A percentile compares a stretch with the other conserved stretches of the same genome.
These are phyloP conservation scores for Trichophyton mentagrophytes DNA, from an alignment of 2,329 filamentous ascomycete genomes.

Conservation along the genomic window DNA sequence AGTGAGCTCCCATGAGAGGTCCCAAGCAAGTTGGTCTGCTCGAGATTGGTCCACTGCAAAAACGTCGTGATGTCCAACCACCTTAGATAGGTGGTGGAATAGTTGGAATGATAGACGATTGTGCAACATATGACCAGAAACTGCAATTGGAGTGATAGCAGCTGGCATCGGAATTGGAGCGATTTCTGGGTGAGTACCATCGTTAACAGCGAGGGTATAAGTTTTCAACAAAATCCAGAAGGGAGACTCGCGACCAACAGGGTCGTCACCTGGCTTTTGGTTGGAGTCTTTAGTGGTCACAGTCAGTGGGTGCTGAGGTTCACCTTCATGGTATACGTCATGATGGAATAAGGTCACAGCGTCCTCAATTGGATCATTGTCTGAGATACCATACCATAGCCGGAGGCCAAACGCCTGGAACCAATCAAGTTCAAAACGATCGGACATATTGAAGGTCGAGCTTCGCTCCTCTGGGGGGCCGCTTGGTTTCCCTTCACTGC, in stretches of 20 bases:
- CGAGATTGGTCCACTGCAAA: constrained; percentile 45
- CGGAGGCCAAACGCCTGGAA: constrained; percentile 82
- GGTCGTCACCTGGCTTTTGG: constrained; percentile 49
- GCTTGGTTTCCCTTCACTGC: constrained; percentile 60
- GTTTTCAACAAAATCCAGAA: constrained; percentile 79
- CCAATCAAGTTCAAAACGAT: constrained; percentile 81
- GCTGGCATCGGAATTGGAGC: constrained; percentile 45
- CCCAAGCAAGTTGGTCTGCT: constrained; percentile 52
- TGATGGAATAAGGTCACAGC: constrained; percentile 62
- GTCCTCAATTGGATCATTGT: constrained; percentile 54
- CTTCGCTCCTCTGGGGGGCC: constrained; percentile 67
- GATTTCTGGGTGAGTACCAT: constrained; percentile 22
- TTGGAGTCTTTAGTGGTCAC: constrained; percentile 52
- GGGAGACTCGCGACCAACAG: constrained; percentile 52
- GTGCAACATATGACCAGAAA: constrained; percentile 61
- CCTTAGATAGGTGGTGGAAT: constrained; percentile 48
- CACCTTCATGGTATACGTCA: constrained; percentile 58
- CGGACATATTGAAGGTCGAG: constrained; percentile 66
- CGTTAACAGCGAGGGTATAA: constrained; percentile 43
- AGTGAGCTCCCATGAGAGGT: constrained; percentile 42
- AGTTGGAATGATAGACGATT: constrained; percentile 76
- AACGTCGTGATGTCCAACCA: constrained; percentile 35
- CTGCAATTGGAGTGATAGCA: constrained; percentile 62
- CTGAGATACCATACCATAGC: constrained; percentile 70
- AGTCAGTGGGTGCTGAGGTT: constrained; percentile 56